Percentiles rank a stretch among this genome's conserved stretches.
These are phyloP conservation scores for Alternaria longipes DNA, from an alignment of 2,329 filamentous ascomycete genomes.

Conservation along the genomic window DNA sequence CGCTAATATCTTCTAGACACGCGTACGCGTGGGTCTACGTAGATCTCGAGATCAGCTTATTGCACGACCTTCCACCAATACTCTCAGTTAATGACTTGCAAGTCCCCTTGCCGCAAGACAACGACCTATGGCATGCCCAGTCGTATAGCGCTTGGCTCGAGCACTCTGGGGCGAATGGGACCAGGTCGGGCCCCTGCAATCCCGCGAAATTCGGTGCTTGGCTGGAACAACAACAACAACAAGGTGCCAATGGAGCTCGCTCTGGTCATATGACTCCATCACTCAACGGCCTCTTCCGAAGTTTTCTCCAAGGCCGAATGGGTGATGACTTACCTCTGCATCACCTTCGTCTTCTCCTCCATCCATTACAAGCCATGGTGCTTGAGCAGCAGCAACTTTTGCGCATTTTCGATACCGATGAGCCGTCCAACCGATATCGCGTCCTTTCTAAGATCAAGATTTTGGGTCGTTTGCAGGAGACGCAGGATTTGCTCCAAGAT, in stretches of 20 bases:
- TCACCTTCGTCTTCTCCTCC: slow-evolving; percentile 16
- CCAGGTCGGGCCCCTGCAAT: not conserved
- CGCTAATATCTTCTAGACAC: slow-evolving; percentile 5
- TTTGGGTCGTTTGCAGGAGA: slow-evolving; percentile 12
- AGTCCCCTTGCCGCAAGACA: slow-evolving; percentile 7
- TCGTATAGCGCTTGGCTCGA: slow-evolving; percentile 9
- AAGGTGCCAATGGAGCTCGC: not conserved
- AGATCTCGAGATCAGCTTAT: slow-evolving; percentile 12
- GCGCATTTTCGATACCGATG: slow-evolving; percentile 15
- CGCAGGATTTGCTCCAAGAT: slow-evolving; percentile 11
- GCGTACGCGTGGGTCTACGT: slow-evolving; percentile 17
- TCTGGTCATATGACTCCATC: slow-evolving; percentile 4
- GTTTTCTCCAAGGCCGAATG: slow-evolving; percentile 13
- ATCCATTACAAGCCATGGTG: slow-evolving; percentile 13
- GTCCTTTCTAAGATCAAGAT: slow-evolving; percentile 13
- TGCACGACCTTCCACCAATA: slow-evolving; percentile 12
- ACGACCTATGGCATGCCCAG: slow-evolving; percentile 9
- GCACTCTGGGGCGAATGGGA: not conserved
- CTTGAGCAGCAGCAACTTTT: slow-evolving; percentile 15
- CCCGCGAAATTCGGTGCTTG: slow-evolving; percentile 6
- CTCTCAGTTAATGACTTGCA: slow-evolving; percentile 15
- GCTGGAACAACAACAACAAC: not conserved
- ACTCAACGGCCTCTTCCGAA: slow-evolving; percentile 13
- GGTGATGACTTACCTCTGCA: slow-evolving; percentile 6
- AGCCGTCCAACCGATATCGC: slow-evolving; percentile 11